Evolutionary conservation across 495 filamentous ascomycete species (phyloP).

Genomic region (Lepidopterella palustris): DNA sequence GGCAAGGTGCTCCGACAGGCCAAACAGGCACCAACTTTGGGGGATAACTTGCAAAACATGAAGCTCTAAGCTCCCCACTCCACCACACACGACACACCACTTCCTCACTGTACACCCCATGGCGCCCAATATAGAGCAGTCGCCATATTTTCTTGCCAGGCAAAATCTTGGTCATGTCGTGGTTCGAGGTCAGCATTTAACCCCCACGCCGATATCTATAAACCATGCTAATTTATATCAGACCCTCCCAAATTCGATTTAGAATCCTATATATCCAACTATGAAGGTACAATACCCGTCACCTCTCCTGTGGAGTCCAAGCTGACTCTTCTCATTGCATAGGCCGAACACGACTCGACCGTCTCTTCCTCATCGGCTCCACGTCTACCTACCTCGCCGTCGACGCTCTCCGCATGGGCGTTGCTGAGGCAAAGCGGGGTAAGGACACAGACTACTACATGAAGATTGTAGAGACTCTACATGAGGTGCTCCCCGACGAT

Average conservation of each 20-base stretch:
- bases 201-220: not conserved
- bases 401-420: conserved; percentile 74
- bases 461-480: conserved; percentile 58
- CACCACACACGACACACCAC: too few species aligned
- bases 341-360: conserved; percentile 68
- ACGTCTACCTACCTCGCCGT: conserved; percentile 67
- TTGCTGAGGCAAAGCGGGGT: conserved; percentile 67
- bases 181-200: conserved; percentile 12
- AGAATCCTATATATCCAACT: conserved; percentile 86
- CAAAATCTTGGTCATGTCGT: conserved; percentile 7
- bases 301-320: conserved; percentile 9
- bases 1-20: too few species aligned
- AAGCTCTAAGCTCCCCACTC: too few species aligned
- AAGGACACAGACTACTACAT: conserved; percentile 68
- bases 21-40: too few species aligned
- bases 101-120: too few species aligned
- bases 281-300: conserved; percentile 55
- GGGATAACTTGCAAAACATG: too few species aligned
- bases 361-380: conserved; percentile 72
- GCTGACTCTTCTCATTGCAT: conserved; percentile 23
- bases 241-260: conserved; percentile 87
- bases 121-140: conserved; percentile 21
- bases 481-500: conserved; percentile 58
- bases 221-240: conserved; percentile 32
- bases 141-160: conserved; percentile 19